phyloP scores from a whole-genome alignment of 2,329 filamentous ascomycete genomes.

The Trichoderma koningiopsis region DNA sequence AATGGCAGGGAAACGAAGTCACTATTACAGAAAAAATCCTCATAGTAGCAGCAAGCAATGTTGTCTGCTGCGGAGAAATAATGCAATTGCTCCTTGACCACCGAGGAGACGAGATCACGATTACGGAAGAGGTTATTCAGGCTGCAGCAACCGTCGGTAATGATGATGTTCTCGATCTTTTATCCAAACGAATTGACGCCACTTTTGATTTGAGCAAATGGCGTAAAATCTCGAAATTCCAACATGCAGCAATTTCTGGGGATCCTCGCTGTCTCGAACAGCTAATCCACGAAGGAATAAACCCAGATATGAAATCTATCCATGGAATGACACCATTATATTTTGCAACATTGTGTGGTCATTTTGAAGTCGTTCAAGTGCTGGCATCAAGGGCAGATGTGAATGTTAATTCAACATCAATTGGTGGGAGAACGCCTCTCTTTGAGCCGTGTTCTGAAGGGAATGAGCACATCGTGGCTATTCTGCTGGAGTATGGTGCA shows the following conservation, averaged over 20 bases:
- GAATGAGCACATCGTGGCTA: too few relatives aligned
- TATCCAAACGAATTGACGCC: neutral
- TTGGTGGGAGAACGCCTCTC: slow-evolving; percentile 35
- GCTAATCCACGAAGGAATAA: neutral
- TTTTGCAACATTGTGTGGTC: neutral
- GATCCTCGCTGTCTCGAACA: neutral
- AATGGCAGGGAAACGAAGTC: neutral
- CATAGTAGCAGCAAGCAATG: neutral
- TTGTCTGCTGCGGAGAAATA: neutral
- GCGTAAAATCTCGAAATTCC: neutral
- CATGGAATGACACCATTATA: neutral
- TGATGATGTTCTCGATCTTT: too few relatives aligned
- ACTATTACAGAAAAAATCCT: neutral
- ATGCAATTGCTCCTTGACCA: neutral
- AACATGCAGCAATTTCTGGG: fast-evolving
- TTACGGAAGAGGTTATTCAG: neutral
- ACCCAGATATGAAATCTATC: neutral
- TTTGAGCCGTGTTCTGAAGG: neutral
- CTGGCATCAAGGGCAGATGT: neutral
- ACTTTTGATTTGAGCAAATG: neutral
- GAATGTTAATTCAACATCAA: neutral
- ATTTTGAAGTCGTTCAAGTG: too few relatives aligned
- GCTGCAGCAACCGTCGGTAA: neutral
- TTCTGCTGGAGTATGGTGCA: too few relatives aligned
- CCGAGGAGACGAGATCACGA: neutral